These are phyloP conservation scores for Piloderma croceum DNA, from an alignment of 768 basidiomycete genomes.

Conservation along the genomic window DNA sequence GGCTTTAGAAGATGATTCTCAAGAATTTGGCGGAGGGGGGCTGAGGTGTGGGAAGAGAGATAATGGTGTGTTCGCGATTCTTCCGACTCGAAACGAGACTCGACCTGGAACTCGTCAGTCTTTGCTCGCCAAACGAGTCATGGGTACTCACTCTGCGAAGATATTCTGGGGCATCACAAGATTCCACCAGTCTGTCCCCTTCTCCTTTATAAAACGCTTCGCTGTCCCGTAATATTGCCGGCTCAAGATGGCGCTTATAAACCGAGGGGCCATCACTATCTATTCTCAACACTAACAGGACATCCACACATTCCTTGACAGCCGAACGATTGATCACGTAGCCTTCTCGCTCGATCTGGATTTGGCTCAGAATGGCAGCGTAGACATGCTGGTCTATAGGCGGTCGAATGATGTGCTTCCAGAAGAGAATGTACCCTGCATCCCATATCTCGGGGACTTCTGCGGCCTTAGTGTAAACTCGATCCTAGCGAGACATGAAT, in stretches of 20 bases:
- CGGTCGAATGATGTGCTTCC: slow-evolving; percentile 69
- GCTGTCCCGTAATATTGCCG: slow-evolving; percentile 71
- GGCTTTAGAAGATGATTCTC: slow-evolving; percentile 71
- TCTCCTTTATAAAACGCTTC: slow-evolving; percentile 74
- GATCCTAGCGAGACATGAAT: slow-evolving; percentile 87
- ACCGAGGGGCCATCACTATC: slow-evolving; percentile 49
- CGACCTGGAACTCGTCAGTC: slow-evolving; percentile 47
- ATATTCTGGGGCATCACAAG: slow-evolving; percentile 79
- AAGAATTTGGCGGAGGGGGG: slow-evolving; percentile 67
- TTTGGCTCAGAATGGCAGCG: slow-evolving; percentile 76
- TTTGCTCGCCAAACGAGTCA: not conserved
- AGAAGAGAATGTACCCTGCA: slow-evolving; percentile 77
- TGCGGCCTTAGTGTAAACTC: slow-evolving; percentile 74
- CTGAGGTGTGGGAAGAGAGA: slow-evolving; percentile 67
- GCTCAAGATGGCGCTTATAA: slow-evolving; percentile 84
- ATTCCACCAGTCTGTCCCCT: slow-evolving; percentile 60
- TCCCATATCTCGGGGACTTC: slow-evolving; percentile 76
- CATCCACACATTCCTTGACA: slow-evolving; percentile 82
- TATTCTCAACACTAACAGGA: slow-evolving; percentile 65
- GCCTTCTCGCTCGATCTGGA: slow-evolving; percentile 88
- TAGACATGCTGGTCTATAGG: slow-evolving; percentile 83
- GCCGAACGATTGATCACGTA: slow-evolving; percentile 88
- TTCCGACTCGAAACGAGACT: slow-evolving; percentile 77
- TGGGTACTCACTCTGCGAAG: slow-evolving; percentile 58
- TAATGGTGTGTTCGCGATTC: slow-evolving; percentile 82